Evolutionary conservation across 495 filamentous ascomycete genomes (phyloP).

Genomic region (Cercophora scortea): DNA sequence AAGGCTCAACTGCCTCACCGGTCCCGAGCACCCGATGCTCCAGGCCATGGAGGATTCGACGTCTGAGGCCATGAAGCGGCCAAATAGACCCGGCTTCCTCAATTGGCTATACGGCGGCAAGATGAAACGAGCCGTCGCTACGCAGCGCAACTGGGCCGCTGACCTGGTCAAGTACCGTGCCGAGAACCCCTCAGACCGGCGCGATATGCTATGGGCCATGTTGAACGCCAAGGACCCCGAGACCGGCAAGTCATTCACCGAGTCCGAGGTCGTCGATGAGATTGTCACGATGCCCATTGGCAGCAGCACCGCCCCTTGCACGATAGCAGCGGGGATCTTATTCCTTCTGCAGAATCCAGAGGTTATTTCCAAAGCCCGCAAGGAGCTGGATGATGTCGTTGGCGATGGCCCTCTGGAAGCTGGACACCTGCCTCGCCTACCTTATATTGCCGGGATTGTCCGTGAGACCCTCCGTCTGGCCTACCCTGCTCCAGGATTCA

Average conservation of each 20-base stretch:
- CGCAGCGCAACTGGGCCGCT: constrained; percentile 43
- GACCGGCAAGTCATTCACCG: constrained; percentile 51
- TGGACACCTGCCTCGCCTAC: constrained; percentile 51
- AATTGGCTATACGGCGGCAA: constrained; percentile 49
- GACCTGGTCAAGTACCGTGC: constrained; percentile 53
- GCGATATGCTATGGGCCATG: constrained; percentile 62
- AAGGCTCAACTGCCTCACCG: constrained; percentile 59
- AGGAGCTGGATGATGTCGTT: constrained; percentile 58
- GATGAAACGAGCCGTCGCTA: constrained; percentile 45
- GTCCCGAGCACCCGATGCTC: constrained; percentile 54
- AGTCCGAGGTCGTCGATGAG: constrained; percentile 58
- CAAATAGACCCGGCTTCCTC: constrained; percentile 45
- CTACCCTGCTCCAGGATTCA: constrained; percentile 61
- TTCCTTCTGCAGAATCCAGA: constrained; percentile 55
- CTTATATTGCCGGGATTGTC: constrained; percentile 57
- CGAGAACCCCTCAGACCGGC: constrained; percentile 49
- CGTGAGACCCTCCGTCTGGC: constrained; percentile 59
- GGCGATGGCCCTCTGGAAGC: constrained; percentile 43
- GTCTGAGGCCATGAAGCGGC: constrained; percentile 47
- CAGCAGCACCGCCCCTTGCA: constrained; percentile 37
- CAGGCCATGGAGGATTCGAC: constrained; percentile 59
- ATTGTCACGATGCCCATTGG: constrained; percentile 53
- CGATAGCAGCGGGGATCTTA: constrained; percentile 48
- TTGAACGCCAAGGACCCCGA: constrained; percentile 56
- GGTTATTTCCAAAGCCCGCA: constrained; percentile 50